Percentiles rank a stretch among this genome's conserved stretches.
These are phyloP conservation scores for Eimeria praecox DNA, from an alignment of 169 alveolate species.

Conservation along the genomic window DNA sequence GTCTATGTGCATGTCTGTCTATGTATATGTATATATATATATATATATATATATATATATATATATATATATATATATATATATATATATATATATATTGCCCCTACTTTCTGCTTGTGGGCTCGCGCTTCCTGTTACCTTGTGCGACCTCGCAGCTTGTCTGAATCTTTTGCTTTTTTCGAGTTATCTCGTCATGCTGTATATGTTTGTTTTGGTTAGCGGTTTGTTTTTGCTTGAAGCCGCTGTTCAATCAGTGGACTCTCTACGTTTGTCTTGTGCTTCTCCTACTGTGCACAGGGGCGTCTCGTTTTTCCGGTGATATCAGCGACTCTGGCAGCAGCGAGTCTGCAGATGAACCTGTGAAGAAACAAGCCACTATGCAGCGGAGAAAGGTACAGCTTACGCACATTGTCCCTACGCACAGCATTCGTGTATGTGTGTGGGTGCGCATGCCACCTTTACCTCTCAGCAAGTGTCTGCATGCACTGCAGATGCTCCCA, in stretches of 20 bases:
- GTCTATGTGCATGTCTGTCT: not conserved
- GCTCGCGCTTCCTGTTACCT: not conserved
- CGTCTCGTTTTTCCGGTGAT: not conserved
- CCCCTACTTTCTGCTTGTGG: not conserved
- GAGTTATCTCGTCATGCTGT: not conserved
- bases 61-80: no score
- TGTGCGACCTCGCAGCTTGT: not conserved
- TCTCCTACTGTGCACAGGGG: not conserved
- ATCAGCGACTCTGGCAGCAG: not conserved
- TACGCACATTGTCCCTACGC: not conserved
- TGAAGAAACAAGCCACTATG: conserved; percentile 26
- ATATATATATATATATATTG: not conserved
- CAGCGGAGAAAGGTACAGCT: conserved; percentile 10
- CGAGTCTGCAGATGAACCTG: conserved; percentile 26
- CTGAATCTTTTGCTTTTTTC: not conserved
- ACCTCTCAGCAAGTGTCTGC: not conserved
- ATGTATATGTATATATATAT: not conserved
- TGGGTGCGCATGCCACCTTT: not conserved
- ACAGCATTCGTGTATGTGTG: not conserved
- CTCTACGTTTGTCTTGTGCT: no score
- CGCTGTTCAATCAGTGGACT: no score
- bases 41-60: no score
- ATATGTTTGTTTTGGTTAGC: not conserved
- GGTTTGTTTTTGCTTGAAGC: not conserved
- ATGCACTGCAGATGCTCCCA: not conserved